Base-by-base conservation (phyloP, 2,329 filamentous ascomycete species). In the Moelleriella libera region DNA sequence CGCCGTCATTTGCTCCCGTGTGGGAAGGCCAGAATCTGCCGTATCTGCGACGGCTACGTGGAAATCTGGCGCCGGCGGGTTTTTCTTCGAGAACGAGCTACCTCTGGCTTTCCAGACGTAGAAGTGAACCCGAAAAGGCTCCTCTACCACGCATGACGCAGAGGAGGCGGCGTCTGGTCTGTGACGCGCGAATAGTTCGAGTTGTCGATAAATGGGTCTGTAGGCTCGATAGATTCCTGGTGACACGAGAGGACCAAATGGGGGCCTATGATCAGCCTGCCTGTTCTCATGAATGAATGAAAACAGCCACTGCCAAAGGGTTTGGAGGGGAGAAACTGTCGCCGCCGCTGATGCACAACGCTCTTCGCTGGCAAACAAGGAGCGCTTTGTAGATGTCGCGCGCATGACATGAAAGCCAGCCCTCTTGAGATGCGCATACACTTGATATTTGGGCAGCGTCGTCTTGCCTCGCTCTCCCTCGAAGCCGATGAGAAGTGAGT, bases 351-450 rank as follows among this genome's bases (percentile, higher is more conserved):
- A 8, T 28, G 21, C 41, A 53, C 48, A 6, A 37, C 6, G 11
- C 11, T 37, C 10, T 57, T 62, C 46, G 75, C 28, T 5, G 29
- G 28, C 30, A 12, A 37, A 8, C 28, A 39, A 52, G 44, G 41
- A 45, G 42, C 51, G 54, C 37, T 53, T 54, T 47, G 45, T 50
- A 39, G 53, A 48, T 8, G 57, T 61, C 45, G 86, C 85, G 47
- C 90, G 78, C 50, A 84, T 70, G 14, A 97, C 78, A 45, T 83
- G 77, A 67, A 94, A 97, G 14, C 92, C 90, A 37, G 78, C 71
- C 45, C 92, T 76, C 61, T 84, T 92, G 56, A 98, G 69, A 47
- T 88, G 83, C 1, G 88, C 76, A 62, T 89, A 98, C 30, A 97
- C 90, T 45, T 85, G 85, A 57, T 88, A 97, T 58, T 87, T 80